Evolutionary conservation across 2,329 filamentous ascomycete genomes (phyloP).

Genomic region (Fusarium graminum): DNA sequence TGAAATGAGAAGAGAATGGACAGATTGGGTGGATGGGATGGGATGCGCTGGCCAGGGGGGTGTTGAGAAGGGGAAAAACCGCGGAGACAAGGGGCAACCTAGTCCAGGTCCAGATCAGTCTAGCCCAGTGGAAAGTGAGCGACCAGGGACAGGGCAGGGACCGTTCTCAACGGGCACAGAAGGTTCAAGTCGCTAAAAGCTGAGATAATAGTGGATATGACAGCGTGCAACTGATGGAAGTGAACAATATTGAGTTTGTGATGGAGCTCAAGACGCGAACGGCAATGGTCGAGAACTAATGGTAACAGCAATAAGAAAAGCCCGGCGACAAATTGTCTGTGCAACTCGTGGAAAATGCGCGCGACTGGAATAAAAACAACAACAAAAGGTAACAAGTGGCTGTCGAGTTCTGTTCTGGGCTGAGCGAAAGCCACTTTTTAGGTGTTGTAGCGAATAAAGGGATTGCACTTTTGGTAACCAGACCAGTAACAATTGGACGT

Average conservation of each 20-base stretch:
- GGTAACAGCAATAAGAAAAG: conserved; percentile 13
- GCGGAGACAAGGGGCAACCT: conserved; percentile 43
- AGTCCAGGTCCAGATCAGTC: conserved; percentile 30
- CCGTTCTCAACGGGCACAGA: conserved; percentile 13
- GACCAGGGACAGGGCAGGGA: conserved; percentile 18
- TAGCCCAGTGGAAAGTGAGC: conserved; percentile 21
- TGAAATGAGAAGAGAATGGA: conserved; percentile 40
- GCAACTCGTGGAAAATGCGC: conserved; percentile 26
- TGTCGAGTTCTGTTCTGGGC: conserved; percentile 15
- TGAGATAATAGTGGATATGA: conserved; percentile 21
- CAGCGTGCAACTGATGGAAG: conserved; percentile 16
- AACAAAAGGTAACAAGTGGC: conserved; percentile 35
- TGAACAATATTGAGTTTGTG: conserved; percentile 1
- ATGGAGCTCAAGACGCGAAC: background rate
- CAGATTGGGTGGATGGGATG: conserved; percentile 35
- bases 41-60: conserved; percentile 40
- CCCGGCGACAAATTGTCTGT: conserved; percentile 1
- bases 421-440: conserved; percentile 22
- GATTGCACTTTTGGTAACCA: conserved; percentile 19
- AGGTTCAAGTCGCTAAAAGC: conserved; percentile 11
- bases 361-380: conserved; percentile 29
- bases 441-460: conserved; percentile 20
- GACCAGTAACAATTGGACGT: conserved; percentile 29
- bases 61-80: conserved; percentile 38
- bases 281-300: background rate